These are phyloP conservation scores for Metarhizium anisopliae DNA, from an alignment of 2,329 filamentous ascomycete genomes.

Conservation along the genomic window DNA sequence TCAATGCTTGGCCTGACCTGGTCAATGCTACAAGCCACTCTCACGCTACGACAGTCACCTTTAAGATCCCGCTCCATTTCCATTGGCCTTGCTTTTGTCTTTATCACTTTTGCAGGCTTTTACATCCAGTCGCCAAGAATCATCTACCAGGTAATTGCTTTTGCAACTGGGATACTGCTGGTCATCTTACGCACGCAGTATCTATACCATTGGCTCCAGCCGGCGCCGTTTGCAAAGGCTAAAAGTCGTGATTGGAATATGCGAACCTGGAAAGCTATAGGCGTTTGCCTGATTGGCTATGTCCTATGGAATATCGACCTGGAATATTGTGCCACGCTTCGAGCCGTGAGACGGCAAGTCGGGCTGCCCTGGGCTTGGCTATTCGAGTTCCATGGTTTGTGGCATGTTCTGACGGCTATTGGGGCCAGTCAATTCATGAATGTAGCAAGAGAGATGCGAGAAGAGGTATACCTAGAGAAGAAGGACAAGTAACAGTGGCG, in stretches of 20 bases:
- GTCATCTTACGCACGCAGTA: background rate
- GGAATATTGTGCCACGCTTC: constrained; percentile 35
- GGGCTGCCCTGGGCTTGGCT: constrained; percentile 47
- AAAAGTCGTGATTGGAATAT: background rate
- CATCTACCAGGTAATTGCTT: constrained; percentile 34
- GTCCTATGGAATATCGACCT: constrained; percentile 12
- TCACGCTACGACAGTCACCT: constrained; percentile 33
- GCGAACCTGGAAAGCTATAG: background rate
- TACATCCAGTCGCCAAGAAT: constrained; percentile 35
- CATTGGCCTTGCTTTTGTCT: constrained; percentile 24
- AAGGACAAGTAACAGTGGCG: background rate
- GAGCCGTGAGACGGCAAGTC: constrained; percentile 30
- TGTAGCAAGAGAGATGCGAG: constrained; percentile 16
- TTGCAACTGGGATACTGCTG: constrained; percentile 45
- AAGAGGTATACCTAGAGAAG: background rate
- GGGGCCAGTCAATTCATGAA: constrained; percentile 36
- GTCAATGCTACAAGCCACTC: constrained; percentile 40
- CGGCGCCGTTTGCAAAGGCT: background rate
- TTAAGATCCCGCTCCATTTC: constrained; percentile 19
- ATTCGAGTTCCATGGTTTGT: constrained; percentile 55
- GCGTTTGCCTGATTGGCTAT: background rate
- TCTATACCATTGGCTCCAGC: background rate
- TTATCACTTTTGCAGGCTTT: constrained; percentile 12
- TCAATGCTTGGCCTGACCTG: constrained; percentile 47
- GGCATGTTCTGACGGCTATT: constrained; percentile 53